Base-by-base conservation (phyloP, 1,284 basidiomycete genomes). In the Phellopilus nigrolimitatus region DNA sequence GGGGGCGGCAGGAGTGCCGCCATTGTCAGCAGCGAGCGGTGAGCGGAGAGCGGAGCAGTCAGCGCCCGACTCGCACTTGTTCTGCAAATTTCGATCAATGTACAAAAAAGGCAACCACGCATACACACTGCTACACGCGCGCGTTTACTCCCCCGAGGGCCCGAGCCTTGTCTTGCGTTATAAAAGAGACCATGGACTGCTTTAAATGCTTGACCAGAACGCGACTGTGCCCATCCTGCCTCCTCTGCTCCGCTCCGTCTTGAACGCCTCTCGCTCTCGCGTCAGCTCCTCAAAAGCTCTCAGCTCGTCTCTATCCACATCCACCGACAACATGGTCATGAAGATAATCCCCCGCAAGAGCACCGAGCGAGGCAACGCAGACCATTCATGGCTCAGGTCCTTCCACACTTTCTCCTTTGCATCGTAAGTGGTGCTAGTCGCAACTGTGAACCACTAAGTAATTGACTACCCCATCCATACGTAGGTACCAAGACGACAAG, bases 331-430 rank as follows among this genome's bases (percentile, higher is more conserved):
- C 8, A 48, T 42, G 28, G 38, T 22, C 13, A 12, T 80, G 58
- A 72, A 73, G 55, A 72, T 86, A 45, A 53, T 73, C 45, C 71
- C 74, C 15, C 79, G 88, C 56, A 75, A 65, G 51, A 89, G 80
- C 60, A 62, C 81, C 51, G 79, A 85, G 42, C 77, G 92, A 37
- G 91, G 91, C 6, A 69, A 86, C 49, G 88, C 87, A 10, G 80
- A 95, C 64, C 91, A 93, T 60, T 82, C 82, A 19, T 97, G 93
- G 93, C 73, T 97, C 43, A 94, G 93, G 75, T 87, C 86, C 0
- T 91, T 92, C 74, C 89, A 92, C 60, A 88, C 90, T 0, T 94
- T 91, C 66, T 80, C 82, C 5, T 94, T 95, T 62, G 86, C 91
- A 1, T 68, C 68, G 84, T 85, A 63, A 47, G 80, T 73, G 27